Evolutionary conservation across 371 early-diverging fungal species (phyloP), one percentile per base, ranked within the genome.

Genomic region (Nematocida minor): DNA sequence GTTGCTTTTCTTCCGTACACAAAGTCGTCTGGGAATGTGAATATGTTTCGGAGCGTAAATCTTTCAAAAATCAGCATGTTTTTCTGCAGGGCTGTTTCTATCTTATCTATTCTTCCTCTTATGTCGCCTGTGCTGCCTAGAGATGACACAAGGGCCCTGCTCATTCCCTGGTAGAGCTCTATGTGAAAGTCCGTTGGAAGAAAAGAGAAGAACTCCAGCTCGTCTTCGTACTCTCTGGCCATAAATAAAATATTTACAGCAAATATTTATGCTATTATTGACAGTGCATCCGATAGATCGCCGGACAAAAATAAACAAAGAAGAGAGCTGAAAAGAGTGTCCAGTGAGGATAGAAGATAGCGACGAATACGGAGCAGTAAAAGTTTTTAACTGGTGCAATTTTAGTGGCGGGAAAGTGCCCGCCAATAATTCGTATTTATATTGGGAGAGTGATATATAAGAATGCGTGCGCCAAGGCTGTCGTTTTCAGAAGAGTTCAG

Each of bases 161-260:
- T 54, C 46, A 82, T 40, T 29, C 62, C 69, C 11, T 67, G 41
- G 53, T 80, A 79, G 14, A 84, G 60, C 29, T 83, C 85, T 46
- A 55, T 55, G 46, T 79, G 64, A 31, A 84, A 74, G 40, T 69
- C 66, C 11, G 60, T 34, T 14, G 85, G 85, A 9, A 80, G 42
- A 80, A 84, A 84, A 6, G 62, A 80, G 71, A 84, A 84, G 62
- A 64, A 84, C 66, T 84, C 85, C 22, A 82, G 62, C 68, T 84
- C 83, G 32, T 84, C 84, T 55, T 80, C 82, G 60, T 55, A 81
- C 27, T 54, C 29, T 38, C 31, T 27, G 27, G 31, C 29, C 69
- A 74, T 74, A 27, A 74, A 74, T 47, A 60, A 53, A 57, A 57
- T 57, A 57, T 57, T 57, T 57, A 16, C 7, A 27, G 44, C n/a